A percentile compares a stretch with the other conserved stretches of the same genome.
phyloP scores from a whole-genome alignment of 1,139 yeast species.

The Nadsonia starkeyi-henricii region DNA sequence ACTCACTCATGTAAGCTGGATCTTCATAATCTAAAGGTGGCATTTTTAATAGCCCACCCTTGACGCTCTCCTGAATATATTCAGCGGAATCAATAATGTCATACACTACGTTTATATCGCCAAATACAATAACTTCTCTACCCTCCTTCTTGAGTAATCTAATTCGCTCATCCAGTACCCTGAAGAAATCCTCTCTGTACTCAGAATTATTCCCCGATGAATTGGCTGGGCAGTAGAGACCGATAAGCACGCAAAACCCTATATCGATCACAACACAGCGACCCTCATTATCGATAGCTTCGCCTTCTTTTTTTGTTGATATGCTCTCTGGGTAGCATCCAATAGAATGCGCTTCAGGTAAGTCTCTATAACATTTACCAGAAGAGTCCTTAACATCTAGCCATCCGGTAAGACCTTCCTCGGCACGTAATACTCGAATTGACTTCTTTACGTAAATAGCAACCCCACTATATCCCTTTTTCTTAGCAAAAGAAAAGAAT shows the following conservation, averaged over 20 bases:
- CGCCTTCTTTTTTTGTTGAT: conserved; percentile 27
- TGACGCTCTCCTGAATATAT: conserved; percentile 33
- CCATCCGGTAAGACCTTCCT: conserved; percentile 81
- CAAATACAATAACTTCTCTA: conserved; percentile 55
- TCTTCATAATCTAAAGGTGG: conserved; percentile 1
- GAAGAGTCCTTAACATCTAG: conserved; percentile 23
- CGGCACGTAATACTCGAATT: conserved; percentile 50
- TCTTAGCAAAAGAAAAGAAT: conserved; percentile 53
- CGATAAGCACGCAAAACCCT: conserved; percentile 45
- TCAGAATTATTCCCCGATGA: conserved; percentile 65
- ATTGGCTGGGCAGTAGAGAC: conserved; percentile 88
- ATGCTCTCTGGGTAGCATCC: conserved; percentile 55
- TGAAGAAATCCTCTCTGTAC: conserved; percentile 45
- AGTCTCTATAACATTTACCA: conserved; percentile 14
- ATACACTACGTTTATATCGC: conserved; percentile 73
- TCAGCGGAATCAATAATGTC: conserved; percentile 80
- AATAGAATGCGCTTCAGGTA: conserved; percentile 27
- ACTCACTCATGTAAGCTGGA: conserved; percentile 19
- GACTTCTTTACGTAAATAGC: conserved; percentile 57
- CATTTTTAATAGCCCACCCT: conserved; percentile 15
- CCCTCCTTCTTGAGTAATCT: conserved; percentile 35
- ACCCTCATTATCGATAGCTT: conserved; percentile 66
- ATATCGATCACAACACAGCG: conserved; percentile 65
- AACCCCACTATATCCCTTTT: conserved; percentile 84
- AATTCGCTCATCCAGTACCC: conserved; percentile 45